These are phyloP conservation scores for Pelargonium australe DNA, from an alignment of 441 rosid species.

Conservation along the genomic window DNA sequence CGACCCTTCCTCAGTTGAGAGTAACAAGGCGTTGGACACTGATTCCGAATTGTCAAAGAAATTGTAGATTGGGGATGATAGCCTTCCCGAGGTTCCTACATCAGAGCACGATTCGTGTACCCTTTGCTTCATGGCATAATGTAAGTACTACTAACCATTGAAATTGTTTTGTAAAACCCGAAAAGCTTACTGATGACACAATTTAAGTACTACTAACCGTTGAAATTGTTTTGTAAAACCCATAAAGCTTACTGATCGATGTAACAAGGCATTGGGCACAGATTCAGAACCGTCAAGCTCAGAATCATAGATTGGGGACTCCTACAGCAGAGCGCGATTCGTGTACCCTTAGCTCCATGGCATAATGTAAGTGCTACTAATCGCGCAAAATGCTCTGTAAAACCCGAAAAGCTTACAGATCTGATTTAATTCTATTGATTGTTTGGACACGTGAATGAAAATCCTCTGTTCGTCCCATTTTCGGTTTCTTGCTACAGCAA, in stretches of 20 bases:
- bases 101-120: background rate
- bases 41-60: slow-evolving; percentile 12
- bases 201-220: background rate
- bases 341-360: background rate
- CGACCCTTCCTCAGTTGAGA: background rate
- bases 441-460: background rate
- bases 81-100: no score
- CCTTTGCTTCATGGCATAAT: slow-evolving; percentile 5
- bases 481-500: no score
- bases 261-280: slow-evolving; percentile 38
- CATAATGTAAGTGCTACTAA: slow-evolving; percentile 4
- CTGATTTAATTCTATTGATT: background rate
- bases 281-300: slow-evolving; percentile 14
- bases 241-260: no score
- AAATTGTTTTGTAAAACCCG: background rate
- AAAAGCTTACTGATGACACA: background rate
- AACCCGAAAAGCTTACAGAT: background rate
- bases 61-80: no score
- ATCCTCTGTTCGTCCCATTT: background rate
- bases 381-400: background rate
- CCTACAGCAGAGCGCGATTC: background rate
- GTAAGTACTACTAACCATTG: slow-evolving; percentile 3
- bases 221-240: no score
- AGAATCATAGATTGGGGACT: no score
- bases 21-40: slow-evolving; percentile 38